phyloP scores from a whole-genome alignment of 768 basidiomycete genomes.

The Pleurotus ostreatus region DNA sequence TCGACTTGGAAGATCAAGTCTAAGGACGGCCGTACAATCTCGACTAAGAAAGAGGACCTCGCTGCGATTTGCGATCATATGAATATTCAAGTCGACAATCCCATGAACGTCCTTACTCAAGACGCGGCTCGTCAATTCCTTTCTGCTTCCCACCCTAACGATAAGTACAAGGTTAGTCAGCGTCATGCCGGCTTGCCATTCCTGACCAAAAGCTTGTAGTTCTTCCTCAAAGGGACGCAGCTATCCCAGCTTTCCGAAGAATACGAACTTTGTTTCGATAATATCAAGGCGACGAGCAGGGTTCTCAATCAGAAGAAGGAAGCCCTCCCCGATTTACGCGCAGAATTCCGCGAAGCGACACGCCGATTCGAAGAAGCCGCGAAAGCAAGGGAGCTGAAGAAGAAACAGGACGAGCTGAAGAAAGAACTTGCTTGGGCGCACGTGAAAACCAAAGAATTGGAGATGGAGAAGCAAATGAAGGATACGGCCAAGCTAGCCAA shows the following conservation, averaged over 20 bases:
- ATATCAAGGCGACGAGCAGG: slow-evolving; percentile 66
- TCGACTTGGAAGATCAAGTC: slow-evolving; percentile 82
- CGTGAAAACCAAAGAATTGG: slow-evolving; percentile 63
- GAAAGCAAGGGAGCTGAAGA: slow-evolving; percentile 67
- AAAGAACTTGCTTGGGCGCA: slow-evolving; percentile 88
- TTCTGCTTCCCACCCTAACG: slow-evolving; percentile 69
- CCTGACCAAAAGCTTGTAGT: slow-evolving; percentile 40
- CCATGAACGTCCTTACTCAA: slow-evolving; percentile 91
- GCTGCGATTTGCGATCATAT: slow-evolving; percentile 90
- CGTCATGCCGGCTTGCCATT: neutral
- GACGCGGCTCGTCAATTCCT: slow-evolving; percentile 74
- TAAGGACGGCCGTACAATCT: slow-evolving; percentile 61
- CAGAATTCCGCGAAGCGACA: slow-evolving; percentile 51
- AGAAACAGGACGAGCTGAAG: slow-evolving; percentile 66
- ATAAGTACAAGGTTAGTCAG: slow-evolving; percentile 80
- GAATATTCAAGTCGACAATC: slow-evolving; percentile 96
- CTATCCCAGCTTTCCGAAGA: slow-evolving; percentile 84
- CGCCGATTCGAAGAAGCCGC: slow-evolving; percentile 67
- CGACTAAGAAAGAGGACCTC: slow-evolving; percentile 79
- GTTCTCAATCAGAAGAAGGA: slow-evolving; percentile 69
- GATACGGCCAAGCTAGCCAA: slow-evolving; percentile 30
- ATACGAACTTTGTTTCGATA: slow-evolving; percentile 72
- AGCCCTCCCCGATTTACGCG: slow-evolving; percentile 71
- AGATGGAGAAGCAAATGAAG: slow-evolving; percentile 33
- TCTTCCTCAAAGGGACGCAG: slow-evolving; percentile 93